phyloP scores from a whole-genome alignment of 2,329 filamentous ascomycete species.

The Botrytis aclada region DNA sequence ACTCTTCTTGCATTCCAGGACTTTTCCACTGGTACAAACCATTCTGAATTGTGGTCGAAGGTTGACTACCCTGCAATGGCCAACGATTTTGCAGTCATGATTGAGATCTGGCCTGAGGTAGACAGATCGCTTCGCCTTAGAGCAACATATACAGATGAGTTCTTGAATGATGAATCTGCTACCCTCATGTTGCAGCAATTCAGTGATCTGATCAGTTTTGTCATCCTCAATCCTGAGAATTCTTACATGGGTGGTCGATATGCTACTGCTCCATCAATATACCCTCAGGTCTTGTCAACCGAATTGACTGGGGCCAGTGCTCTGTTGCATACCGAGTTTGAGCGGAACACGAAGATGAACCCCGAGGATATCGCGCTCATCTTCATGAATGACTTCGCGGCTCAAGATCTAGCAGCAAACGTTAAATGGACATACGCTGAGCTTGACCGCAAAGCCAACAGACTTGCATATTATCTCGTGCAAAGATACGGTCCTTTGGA shows the following conservation, averaged over 20 bases:
- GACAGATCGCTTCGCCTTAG: slow-evolving; percentile 1
- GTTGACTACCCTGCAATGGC: slow-evolving; percentile 12
- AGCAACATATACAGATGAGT: slow-evolving; percentile 12
- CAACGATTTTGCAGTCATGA: slow-evolving; percentile 12
- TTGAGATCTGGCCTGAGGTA: slow-evolving; percentile 13
- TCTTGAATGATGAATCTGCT: slow-evolving; percentile 3
- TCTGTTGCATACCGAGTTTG: slow-evolving; percentile 3
- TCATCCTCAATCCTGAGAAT: background rate
- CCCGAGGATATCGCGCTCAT: background rate
- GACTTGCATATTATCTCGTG: slow-evolving; percentile 6
- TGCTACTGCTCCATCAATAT: background rate
- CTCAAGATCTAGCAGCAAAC: background rate
- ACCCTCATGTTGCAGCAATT: slow-evolving; percentile 13
- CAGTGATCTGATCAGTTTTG: slow-evolving; percentile 7
- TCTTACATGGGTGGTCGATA: background rate
- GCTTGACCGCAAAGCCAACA: slow-evolving; percentile 1
- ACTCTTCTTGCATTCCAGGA: slow-evolving; percentile 14
- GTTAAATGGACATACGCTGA: slow-evolving; percentile 9
- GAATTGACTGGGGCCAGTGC: background rate
- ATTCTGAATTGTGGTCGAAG: slow-evolving; percentile 6
- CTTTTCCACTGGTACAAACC: background rate
- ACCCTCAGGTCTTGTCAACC: background rate
- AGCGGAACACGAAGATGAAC: slow-evolving; percentile 3
- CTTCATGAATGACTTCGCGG: background rate
- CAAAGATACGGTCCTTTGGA: slow-evolving; percentile 9